These are phyloP conservation scores for Vaccinium corymbosum DNA, from an alignment of 148 eudicot genomes.

Conservation along the genomic window DNA sequence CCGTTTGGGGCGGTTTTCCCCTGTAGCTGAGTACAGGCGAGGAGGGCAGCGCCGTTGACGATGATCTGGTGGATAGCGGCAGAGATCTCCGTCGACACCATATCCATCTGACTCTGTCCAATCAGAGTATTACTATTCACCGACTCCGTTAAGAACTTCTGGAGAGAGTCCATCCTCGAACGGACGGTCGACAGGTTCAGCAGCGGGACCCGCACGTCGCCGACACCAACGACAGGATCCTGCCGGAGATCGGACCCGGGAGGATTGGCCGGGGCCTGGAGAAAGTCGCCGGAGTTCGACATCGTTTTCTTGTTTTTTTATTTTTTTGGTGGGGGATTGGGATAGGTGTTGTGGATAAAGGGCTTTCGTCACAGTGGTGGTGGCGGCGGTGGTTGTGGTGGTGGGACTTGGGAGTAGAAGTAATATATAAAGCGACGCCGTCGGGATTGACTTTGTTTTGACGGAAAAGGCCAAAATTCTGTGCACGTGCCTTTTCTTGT, in stretches of 20 bases:
- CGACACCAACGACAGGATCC: neutral
- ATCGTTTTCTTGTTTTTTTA: neutral
- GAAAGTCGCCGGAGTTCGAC: neutral
- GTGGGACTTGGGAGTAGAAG: neutral
- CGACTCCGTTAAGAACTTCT: conserved; percentile 45
- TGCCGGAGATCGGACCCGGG: neutral
- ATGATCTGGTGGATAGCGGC: conserved; percentile 62
- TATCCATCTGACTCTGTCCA: conserved; percentile 29
- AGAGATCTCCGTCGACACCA: conserved; percentile 51
- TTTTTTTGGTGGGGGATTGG: neutral
- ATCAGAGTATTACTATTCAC: conserved; percentile 40
- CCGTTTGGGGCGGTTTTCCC: neutral
- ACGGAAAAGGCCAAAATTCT: neutral
- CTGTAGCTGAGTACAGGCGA: conserved; percentile 28
- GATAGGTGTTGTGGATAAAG: neutral
- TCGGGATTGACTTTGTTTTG: neutral
- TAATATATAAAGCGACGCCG: neutral
- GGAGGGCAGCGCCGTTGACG: conserved; percentile 64
- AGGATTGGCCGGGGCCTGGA: neutral
- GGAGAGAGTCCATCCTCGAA: conserved; percentile 55
- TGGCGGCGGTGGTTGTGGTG: neutral
- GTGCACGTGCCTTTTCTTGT: neutral
- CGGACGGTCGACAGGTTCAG: conserved; percentile 50
- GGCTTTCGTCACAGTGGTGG: neutral
- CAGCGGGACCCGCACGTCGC: conserved; percentile 35